These are phyloP conservation scores for Metarhizium album DNA, from an alignment of 2,329 filamentous ascomycete genomes.

Conservation along the genomic window DNA sequence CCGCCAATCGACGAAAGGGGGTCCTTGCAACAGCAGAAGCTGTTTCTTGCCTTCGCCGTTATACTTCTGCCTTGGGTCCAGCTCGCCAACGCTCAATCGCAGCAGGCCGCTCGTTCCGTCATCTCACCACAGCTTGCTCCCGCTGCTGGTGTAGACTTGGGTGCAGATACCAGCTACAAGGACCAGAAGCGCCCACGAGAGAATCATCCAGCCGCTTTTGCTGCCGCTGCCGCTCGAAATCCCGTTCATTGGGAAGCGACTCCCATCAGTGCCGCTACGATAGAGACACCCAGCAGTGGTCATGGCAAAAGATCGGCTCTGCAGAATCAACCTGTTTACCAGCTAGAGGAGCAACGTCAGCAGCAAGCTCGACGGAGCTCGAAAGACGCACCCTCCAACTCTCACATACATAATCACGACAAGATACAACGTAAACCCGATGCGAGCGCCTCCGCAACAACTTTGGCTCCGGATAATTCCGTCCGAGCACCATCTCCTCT, in stretches of 20 bases:
- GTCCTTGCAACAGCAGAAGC: conserved; percentile 31
- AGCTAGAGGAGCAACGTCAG: conserved; percentile 13
- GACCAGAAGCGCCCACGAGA: conserved; percentile 4
- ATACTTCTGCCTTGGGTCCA: conserved; percentile 44
- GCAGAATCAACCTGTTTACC: conserved; percentile 7
- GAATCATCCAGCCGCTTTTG: neutral
- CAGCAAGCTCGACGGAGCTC: conserved; percentile 8
- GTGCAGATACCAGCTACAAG: neutral
- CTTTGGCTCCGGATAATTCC: conserved; percentile 92
- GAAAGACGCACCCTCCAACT: conserved; percentile 6
- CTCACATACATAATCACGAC: neutral
- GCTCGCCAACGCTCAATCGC: conserved; percentile 54
- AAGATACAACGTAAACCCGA: conserved; percentile 40
- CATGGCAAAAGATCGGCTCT: neutral
- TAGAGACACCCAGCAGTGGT: conserved; percentile 14
- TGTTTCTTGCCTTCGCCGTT: conserved; percentile 45
- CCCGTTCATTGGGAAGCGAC: conserved; percentile 20
- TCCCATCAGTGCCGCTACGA: conserved; percentile 15
- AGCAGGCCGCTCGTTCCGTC: conserved; percentile 26
- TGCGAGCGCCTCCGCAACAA: conserved; percentile 85
- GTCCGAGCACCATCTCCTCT: conserved; percentile 82
- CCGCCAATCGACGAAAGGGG: conserved; percentile 47
- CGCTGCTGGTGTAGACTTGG: neutral
- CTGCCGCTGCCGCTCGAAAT: neutral
- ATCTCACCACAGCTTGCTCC: neutral